Conservation (phyloP, 2,329 filamentous ascomycete genomes). For the Arthroderma uncinatum region DNA sequence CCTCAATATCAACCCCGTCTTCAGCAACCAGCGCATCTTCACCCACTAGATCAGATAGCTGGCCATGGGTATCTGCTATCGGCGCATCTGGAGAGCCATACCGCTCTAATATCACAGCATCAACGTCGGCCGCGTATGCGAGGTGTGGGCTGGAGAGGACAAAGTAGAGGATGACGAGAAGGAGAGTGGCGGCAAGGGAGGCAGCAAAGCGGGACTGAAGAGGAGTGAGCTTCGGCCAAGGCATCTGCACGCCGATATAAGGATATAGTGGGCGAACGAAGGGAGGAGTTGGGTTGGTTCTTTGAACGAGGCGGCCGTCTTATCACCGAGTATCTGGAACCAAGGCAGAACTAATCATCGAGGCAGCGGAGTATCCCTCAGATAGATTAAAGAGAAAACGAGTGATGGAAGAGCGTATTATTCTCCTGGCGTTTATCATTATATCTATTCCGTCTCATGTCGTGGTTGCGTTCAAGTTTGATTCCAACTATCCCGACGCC, state of each 20-base stretch:
- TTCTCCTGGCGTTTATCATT: neutral
- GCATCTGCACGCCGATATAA: slow-evolving; percentile 25
- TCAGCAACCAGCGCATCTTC: slow-evolving; percentile 17
- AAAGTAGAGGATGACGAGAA: slow-evolving; percentile 52
- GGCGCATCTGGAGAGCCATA: slow-evolving; percentile 40
- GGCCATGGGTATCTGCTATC: slow-evolving; percentile 16
- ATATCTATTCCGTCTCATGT: neutral
- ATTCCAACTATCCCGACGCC: neutral
- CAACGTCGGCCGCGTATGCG: slow-evolving; percentile 51
- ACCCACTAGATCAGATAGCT: slow-evolving; percentile 19
- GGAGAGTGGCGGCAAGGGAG: slow-evolving; percentile 50
- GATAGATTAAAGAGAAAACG: neutral
- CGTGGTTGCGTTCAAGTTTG: neutral
- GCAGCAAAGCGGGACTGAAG: slow-evolving; percentile 62
- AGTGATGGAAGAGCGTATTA: neutral
- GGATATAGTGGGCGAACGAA: neutral
- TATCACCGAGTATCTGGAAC: neutral
- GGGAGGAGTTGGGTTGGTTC: neutral
- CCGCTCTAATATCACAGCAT: slow-evolving; percentile 34
- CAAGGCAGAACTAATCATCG: neutral
- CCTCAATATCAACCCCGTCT: slow-evolving; percentile 44
- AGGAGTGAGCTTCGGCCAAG: slow-evolving; percentile 46
- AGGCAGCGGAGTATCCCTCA: neutral
- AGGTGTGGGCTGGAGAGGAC: slow-evolving; percentile 48
- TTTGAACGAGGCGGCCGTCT: slow-evolving; percentile 48